Evolutionary conservation across 2,329 filamentous ascomycete species (phyloP).

Genomic region (Ceratocystis eucalypticola): DNA sequence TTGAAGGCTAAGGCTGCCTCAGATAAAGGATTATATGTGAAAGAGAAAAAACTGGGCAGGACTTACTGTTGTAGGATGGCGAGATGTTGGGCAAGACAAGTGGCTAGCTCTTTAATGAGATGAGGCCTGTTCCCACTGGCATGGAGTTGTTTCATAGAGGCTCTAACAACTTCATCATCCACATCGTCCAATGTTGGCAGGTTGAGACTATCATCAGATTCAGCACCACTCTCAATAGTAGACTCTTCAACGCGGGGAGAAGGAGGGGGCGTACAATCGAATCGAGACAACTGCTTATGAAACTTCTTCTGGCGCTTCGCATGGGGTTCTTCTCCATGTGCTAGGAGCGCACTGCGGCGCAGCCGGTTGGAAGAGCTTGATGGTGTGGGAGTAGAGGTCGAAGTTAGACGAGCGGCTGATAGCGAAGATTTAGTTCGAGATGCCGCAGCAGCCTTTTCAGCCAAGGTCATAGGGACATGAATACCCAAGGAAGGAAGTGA

Average conservation of each 20-base stretch:
- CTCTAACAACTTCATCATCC: slow-evolving; percentile 90
- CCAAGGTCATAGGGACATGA: slow-evolving; percentile 58
- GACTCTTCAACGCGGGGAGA: slow-evolving; percentile 31
- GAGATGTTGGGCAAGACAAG: slow-evolving; percentile 60
- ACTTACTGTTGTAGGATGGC: slow-evolving; percentile 85
- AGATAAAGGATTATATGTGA: background rate
- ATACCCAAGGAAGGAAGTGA: slow-evolving; percentile 89
- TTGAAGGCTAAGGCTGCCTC: background rate
- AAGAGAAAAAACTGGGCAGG: background rate
- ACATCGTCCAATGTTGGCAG: slow-evolving; percentile 57
- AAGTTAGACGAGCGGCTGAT: background rate
- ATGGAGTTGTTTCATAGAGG: slow-evolving; percentile 75
- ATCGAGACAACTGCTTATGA: slow-evolving; percentile 24
- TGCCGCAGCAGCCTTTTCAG: slow-evolving; percentile 42
- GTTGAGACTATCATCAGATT: slow-evolving; percentile 85
- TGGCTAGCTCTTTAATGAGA: slow-evolving; percentile 83
- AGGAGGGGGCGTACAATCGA: slow-evolving; percentile 56
- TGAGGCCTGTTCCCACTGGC: slow-evolving; percentile 85
- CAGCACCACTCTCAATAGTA: slow-evolving; percentile 74
- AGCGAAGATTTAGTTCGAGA: background rate
- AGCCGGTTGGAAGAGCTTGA: slow-evolving; percentile 24
- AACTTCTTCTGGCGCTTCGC: slow-evolving; percentile 49
- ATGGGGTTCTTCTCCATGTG: slow-evolving; percentile 29
- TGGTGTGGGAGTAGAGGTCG: slow-evolving; percentile 23
- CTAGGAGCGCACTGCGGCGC: slow-evolving; percentile 16